Percentiles rank a stretch among this genome's conserved stretches.
phyloP scores from a whole-genome alignment of 306 rosid genomes.

The Rubus parviflorus region DNA sequence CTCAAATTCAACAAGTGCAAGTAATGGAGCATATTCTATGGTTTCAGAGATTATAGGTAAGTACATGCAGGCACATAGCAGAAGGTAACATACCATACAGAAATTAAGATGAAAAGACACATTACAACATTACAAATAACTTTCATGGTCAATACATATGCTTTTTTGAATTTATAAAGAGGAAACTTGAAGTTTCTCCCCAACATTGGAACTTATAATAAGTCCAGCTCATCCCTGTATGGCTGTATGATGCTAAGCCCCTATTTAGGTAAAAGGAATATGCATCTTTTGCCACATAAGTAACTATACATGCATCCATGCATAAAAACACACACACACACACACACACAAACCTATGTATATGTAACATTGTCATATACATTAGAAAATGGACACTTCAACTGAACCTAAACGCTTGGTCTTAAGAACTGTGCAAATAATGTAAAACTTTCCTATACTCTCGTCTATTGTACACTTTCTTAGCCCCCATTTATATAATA shows the following conservation, averaged over 20 bases:
- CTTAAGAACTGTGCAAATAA: neutral
- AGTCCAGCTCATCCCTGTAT: conserved; percentile 3
- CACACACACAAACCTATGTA: neutral
- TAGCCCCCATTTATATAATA: neutral
- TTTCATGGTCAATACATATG: conserved; percentile 5
- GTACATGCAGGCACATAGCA: neutral
- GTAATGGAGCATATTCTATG: neutral
- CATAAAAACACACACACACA: neutral
- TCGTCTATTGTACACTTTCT: neutral
- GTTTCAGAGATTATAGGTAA: neutral
- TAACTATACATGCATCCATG: neutral
- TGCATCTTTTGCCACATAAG: neutral
- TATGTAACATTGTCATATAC: neutral
- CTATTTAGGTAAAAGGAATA: neutral
- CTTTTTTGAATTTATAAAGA: neutral
- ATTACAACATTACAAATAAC: neutral
- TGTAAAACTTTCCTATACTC: neutral
- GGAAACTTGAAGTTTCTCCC: neutral
- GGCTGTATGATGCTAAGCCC: neutral
- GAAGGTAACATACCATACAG: neutral
- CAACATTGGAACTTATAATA: neutral
- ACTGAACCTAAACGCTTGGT: conserved; percentile 3
- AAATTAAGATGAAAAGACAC: neutral
- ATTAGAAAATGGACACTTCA: neutral
- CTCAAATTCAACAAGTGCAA: neutral